Base-by-base conservation (phyloP, 2,329 filamentous ascomycete species). In the Venturia asperata region DNA sequence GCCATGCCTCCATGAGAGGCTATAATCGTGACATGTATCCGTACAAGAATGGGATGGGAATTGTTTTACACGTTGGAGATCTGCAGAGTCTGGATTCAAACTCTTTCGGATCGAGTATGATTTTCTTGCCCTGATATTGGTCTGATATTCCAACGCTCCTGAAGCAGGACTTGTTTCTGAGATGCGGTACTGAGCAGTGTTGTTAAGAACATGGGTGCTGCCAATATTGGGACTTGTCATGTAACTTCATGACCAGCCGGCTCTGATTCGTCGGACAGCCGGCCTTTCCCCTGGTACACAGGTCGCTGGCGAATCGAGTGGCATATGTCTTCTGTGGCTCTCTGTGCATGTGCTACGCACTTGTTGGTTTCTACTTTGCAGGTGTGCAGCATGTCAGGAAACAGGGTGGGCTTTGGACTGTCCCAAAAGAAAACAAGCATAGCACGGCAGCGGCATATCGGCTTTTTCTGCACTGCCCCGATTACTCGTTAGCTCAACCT, bases 181-280 rank as follows among this genome's bases (percentile, higher is more conserved):
- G 27, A 37, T 15, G 52, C 52, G 27, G 30, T 58, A 37, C 30
- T 58, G 27, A 21, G 27, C 15, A 37, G 52, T 19, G 52, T n/a
- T 19, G 37, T 56, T 58, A 58, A 58, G 30, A 58, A 58, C 52
- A 58, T 58, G 52, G 52, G 52, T 58, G 19, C 21, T 58, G 52
- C 52, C 52, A 27, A 58, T 58, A 58, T 58, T 37, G 52, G 52
- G 52, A 37, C 27, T 19, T 10, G 13, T 13, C 19, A 58, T 37
- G 30, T 37, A 58, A n/a, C 52, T 56, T 34, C 9, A 37, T 56
- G 17, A 56, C 10, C 6, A n/a, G 21, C 7, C 21, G 19, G 45
- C 19, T 9, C 5, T 47, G 45, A 47, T 15, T 58, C 52, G 52
- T 58, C 15, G 52, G 30, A 37, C 9, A 58, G 30, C 52, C 52